Evolutionary conservation across 805 yeast species (phyloP).

Genomic region (Grigorovia humatica): DNA sequence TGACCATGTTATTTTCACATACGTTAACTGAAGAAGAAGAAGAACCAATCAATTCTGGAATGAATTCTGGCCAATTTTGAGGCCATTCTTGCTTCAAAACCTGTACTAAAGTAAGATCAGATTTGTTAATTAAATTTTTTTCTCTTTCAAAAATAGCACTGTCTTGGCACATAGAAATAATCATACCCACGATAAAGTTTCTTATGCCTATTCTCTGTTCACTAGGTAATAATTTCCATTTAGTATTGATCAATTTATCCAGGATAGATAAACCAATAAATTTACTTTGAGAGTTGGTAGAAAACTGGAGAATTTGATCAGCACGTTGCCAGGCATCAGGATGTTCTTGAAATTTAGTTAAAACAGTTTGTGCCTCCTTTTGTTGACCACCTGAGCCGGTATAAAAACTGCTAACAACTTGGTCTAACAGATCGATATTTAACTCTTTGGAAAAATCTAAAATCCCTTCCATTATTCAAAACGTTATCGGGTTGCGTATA

Average conservation of each 20-base stretch:
- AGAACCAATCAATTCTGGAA: constrained; percentile 83
- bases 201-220: constrained; percentile 89
- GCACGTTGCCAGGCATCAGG: constrained; percentile 95
- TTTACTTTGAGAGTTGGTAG: constrained; percentile 77
- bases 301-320: constrained; percentile 73
- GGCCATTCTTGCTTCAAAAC: constrained; percentile 99
- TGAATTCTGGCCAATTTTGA: constrained; percentile 92
- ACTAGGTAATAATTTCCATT: constrained; percentile 88
- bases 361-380: constrained; percentile 57
- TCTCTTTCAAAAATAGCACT: constrained; percentile 60
- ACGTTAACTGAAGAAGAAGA: constrained; percentile 81
- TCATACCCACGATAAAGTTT: constrained; percentile 88
- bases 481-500: too few species aligned
- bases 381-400: constrained; percentile 61
- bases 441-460: constrained; percentile 79
- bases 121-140: constrained; percentile 80
- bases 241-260: constrained; percentile 79
- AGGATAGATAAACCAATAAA: constrained; percentile 84
- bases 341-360: constrained; percentile 80
- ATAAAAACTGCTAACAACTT: constrained; percentile 76
- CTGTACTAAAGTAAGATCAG: constrained; percentile 87
- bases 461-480: constrained; percentile 60
- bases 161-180: constrained; percentile 80
- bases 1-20: constrained; percentile 95
- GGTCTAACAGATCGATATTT: constrained; percentile 71